phyloP scores from a whole-genome alignment of 441 rosid genomes.

The Capsella rubella region DNA sequence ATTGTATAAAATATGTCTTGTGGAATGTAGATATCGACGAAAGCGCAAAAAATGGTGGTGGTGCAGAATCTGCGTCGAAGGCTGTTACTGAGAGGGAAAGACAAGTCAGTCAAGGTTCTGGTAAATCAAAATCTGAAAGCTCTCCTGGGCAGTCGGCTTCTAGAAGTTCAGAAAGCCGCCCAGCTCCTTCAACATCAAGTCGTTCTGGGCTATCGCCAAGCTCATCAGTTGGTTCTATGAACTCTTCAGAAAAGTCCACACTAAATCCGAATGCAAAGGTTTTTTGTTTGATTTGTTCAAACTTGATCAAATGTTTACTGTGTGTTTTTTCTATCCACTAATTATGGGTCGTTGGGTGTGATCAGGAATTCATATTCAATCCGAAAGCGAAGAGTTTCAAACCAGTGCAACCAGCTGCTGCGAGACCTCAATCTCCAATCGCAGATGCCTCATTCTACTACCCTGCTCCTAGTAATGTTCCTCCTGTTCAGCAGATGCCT shows the following conservation, averaged over 20 bases:
- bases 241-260: constrained; percentile 78
- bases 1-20: constrained; percentile 11
- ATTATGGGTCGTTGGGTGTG: constrained; percentile 30
- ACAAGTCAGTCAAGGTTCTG: constrained; percentile 50
- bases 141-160: constrained; percentile 65
- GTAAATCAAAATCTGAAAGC: constrained; percentile 51
- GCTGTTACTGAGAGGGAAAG: constrained; percentile 55
- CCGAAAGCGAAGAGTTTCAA: constrained; percentile 93
- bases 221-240: constrained; percentile 81
- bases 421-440: constrained; percentile 71
- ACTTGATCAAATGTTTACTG: constrained; percentile 30
- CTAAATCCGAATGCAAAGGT: constrained; percentile 94
- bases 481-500: constrained; percentile 66
- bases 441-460: constrained; percentile 76
- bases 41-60: constrained; percentile 50
- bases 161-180: constrained; percentile 61
- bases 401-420: constrained; percentile 70
- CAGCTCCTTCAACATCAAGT: constrained; percentile 51
- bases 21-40: constrained; percentile 52
- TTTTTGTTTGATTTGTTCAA: constrained; percentile 18
- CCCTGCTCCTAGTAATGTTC: constrained; percentile 49
- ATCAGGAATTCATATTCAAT: constrained; percentile 93
- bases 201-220: constrained; percentile 80
- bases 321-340: background rate
- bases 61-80: constrained; percentile 46